Conservation (phyloP, 192 early-diverging fungal species). For the Tieghemiomyces parasiticus region DNA sequence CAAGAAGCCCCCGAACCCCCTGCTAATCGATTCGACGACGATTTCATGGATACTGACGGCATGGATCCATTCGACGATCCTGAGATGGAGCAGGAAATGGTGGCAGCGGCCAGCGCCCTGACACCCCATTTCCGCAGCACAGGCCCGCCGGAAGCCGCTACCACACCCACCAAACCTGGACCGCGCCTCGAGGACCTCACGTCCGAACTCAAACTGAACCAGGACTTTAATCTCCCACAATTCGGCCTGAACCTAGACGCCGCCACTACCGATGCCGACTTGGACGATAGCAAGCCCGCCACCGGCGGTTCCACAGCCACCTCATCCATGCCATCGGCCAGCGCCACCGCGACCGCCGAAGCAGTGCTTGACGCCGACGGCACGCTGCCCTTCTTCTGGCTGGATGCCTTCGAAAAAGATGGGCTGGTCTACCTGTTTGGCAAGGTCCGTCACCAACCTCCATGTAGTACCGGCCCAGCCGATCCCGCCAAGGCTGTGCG, state of each 20-base stretch:
- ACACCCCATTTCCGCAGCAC: background rate
- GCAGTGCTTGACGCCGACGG: constrained; percentile 33
- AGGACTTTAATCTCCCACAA: constrained; percentile 1
- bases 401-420: constrained; percentile 75
- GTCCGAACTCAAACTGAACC: constrained; percentile 3
- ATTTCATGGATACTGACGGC: background rate
- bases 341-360: background rate
- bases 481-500: constrained; percentile 6
- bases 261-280: background rate
- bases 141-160: background rate
- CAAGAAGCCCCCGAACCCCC: too few species aligned
- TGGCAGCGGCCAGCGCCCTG: constrained; percentile 1
- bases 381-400: constrained; percentile 67
- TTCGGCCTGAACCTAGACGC: background rate
- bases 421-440: constrained; percentile 84
- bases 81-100: constrained; percentile 10
- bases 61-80: constrained; percentile 8
- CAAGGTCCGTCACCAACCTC: constrained; percentile 52
- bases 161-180: background rate
- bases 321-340: background rate
- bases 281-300: background rate
- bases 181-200: constrained; percentile 1
- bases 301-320: background rate
- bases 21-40: background rate
- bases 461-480: too few species aligned